These are phyloP conservation scores for Claviceps maximensis DNA, from an alignment of 2,329 filamentous ascomycete genomes.

Conservation along the genomic window DNA sequence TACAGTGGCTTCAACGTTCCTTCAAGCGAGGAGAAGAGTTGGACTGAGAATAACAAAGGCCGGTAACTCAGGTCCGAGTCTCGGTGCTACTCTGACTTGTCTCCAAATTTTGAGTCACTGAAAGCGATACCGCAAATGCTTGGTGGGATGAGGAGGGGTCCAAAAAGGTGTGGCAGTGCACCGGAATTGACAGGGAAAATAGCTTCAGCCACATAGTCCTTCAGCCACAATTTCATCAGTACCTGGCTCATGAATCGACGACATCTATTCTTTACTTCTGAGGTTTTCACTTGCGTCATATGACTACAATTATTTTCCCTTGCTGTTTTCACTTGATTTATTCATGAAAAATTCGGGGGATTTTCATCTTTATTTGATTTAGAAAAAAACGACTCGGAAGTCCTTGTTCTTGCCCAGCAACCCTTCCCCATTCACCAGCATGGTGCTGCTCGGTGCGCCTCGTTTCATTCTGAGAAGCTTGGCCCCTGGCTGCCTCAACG, in stretches of 20 bases:
- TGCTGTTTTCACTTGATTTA: background rate
- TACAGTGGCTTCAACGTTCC: conserved; percentile 20
- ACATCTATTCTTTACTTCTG: background rate
- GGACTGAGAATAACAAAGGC: background rate
- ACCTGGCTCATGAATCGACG: background rate
- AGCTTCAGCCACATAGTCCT: conserved; percentile 6
- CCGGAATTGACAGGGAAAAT: background rate
- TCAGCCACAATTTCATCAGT: background rate
- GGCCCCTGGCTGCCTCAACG: background rate
- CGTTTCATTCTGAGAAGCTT: conserved; percentile 11
- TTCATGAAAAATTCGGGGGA: background rate
- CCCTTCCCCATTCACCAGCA: conserved; percentile 4
- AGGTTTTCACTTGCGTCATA: background rate
- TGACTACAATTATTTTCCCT: background rate
- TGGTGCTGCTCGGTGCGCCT: conserved; percentile 10
- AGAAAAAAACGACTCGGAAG: background rate
- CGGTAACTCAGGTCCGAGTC: conserved; percentile 3
- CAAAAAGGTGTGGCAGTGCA: conserved; percentile 10
- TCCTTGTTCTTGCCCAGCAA: background rate
- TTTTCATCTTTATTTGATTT: background rate
- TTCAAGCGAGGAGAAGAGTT: conserved; percentile 5
- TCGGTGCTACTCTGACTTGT: background rate
- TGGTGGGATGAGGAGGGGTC: conserved; percentile 10
- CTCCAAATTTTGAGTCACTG: conserved; percentile 11
- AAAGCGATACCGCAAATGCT: background rate